Conservation (phyloP, 2,329 filamentous ascomycete genomes). For the Monosporascus sp. region DNA sequence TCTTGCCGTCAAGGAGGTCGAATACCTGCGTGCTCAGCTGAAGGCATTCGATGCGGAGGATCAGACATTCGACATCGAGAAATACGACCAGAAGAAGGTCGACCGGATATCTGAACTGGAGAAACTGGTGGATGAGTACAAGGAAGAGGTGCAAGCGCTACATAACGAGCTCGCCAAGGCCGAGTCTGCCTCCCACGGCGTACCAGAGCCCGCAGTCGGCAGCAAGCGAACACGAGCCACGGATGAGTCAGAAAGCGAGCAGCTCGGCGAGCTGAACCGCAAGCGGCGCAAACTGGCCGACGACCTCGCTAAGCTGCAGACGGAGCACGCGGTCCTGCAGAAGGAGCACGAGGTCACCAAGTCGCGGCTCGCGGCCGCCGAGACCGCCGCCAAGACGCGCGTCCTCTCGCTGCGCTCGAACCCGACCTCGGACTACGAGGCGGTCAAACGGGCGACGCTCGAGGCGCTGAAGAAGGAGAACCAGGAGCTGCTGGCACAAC, state of each 20-base stretch:
- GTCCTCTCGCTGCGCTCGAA: conserved; percentile 86
- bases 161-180: conserved; percentile 67
- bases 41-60: conserved; percentile 87
- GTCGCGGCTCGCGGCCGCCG: conserved; percentile 64
- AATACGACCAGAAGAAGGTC: conserved; percentile 68
- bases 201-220: conserved; percentile 38
- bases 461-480: conserved; percentile 78
- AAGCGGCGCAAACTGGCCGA: conserved; percentile 65
- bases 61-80: conserved; percentile 74
- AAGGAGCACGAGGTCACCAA: conserved; percentile 65
- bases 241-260: conserved; percentile 58
- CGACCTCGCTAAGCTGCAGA: conserved; percentile 53
- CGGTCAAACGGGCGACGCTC: conserved; percentile 77
- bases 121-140: conserved; percentile 80
- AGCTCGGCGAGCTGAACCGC: conserved; percentile 75
- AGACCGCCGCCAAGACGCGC: conserved; percentile 68
- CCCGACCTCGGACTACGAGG: conserved; percentile 79
- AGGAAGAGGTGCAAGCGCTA: conserved; percentile 68
- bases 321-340: conserved; percentile 65
- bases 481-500: conserved; percentile 68
- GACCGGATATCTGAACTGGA: conserved; percentile 78
- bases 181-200: conserved; percentile 39
- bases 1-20: conserved; percentile 85
- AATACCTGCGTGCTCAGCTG: conserved; percentile 87
- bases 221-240: conserved; percentile 58